Evolutionary conservation across 345 rosid species (phyloP).

Genomic region (Gossypium arboreum): DNA sequence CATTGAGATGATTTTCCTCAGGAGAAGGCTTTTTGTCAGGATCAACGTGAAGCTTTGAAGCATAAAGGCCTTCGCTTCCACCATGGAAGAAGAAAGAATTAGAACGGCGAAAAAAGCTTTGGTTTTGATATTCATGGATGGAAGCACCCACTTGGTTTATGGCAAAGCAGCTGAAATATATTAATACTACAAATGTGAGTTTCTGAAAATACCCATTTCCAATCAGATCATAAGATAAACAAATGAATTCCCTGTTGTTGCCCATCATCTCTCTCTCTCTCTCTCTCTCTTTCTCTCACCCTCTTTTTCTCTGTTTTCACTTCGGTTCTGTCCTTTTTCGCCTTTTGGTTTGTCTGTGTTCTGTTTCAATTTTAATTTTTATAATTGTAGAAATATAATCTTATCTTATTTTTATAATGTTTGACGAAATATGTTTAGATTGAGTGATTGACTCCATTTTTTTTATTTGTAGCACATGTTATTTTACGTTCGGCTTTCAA

Average conservation of each 20-base stretch:
- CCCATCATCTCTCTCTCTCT: neutral
- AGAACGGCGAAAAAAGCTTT: slow-evolving; percentile 37
- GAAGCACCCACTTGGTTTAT: slow-evolving; percentile 32
- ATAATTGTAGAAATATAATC: neutral
- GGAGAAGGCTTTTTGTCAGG: neutral
- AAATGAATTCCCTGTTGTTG: neutral
- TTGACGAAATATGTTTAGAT: neutral
- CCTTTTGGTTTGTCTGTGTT: neutral
- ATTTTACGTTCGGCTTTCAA: neutral
- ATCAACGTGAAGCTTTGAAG: slow-evolving; percentile 25
- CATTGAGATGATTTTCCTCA: slow-evolving; percentile 32
- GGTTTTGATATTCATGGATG: slow-evolving; percentile 39
- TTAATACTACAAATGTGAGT: neutral
- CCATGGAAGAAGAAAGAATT: slow-evolving; percentile 56
- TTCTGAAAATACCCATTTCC: slow-evolving; percentile 15
- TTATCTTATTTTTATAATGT: neutral
- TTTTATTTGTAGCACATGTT: neutral
- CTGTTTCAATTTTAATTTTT: neutral
- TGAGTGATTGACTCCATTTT: neutral
- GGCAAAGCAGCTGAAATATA: slow-evolving; percentile 19
- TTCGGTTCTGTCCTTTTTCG: neutral
- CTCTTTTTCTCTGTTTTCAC: neutral
- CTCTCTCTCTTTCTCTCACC: neutral
- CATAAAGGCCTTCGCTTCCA: slow-evolving; percentile 55
- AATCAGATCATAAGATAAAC: slow-evolving; percentile 6